phyloP scores from a whole-genome alignment of 345 rosid species.

The Theobroma cacao region DNA sequence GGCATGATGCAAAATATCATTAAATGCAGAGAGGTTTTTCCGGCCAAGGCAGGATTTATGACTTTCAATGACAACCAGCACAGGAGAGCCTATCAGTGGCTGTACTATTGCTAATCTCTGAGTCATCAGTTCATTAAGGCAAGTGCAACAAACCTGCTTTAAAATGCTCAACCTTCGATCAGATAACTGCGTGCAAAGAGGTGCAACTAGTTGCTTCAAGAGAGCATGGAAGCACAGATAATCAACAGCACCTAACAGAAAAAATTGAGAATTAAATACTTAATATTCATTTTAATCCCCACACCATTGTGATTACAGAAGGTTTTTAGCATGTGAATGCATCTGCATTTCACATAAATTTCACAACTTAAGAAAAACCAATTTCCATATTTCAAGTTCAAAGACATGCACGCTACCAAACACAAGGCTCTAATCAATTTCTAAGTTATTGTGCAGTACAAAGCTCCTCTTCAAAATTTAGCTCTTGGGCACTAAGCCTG shows the following conservation, averaged over 20 bases:
- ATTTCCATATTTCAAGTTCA: neutral
- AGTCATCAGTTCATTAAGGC: neutral
- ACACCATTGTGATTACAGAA: neutral
- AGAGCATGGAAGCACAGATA: constrained; percentile 82
- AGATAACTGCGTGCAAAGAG: constrained; percentile 73
- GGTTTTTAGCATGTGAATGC: neutral
- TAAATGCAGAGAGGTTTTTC: neutral
- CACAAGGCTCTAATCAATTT: neutral
- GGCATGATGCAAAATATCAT: neutral
- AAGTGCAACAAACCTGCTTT: constrained; percentile 62
- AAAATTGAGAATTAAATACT: neutral
- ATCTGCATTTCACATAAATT: neutral
- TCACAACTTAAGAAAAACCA: neutral
- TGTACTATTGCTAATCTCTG: neutral
- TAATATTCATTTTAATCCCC: neutral
- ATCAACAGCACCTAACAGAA: constrained; percentile 70
- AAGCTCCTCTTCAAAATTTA: neutral
- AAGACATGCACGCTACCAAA: neutral
- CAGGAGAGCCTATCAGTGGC: neutral
- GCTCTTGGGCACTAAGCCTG: neutral
- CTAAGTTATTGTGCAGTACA: neutral
- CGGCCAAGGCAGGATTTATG: neutral
- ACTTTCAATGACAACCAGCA: neutral
- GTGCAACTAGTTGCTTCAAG: constrained; percentile 85
- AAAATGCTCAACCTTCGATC: constrained; percentile 91